These are phyloP conservation scores for Kodamaea nitidulidarum DNA, from an alignment of 805 yeast species.

Conservation along the genomic window DNA sequence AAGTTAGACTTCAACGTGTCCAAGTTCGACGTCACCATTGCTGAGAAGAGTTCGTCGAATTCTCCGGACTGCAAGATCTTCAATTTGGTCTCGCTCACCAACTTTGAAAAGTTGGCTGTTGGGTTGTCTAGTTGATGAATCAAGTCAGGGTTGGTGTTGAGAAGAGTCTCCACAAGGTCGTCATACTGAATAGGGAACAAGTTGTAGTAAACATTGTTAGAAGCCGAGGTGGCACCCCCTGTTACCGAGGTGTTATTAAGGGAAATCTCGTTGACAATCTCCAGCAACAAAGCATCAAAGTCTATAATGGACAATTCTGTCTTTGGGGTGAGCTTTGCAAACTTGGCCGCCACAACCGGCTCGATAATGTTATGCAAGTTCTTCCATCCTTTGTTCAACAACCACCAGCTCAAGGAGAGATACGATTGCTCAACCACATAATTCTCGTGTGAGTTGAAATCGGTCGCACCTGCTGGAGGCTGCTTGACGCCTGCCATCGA, in stretches of 20 bases:
- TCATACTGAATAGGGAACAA: conserved; percentile 38
- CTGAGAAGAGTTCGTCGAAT: conserved; percentile 27
- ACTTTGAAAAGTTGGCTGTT: conserved; percentile 34
- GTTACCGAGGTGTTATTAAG: conserved; percentile 4
- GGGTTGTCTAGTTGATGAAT: conserved; percentile 33
- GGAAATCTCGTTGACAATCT: conserved; percentile 13
- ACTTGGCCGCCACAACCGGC: conserved; percentile 53
- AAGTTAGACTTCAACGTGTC: conserved; percentile 35
- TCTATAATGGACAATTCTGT: conserved; percentile 64
- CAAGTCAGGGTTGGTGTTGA: conserved; percentile 43
- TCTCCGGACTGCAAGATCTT: conserved; percentile 28
- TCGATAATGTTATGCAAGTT: conserved; percentile 52
- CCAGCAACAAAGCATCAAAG: conserved; percentile 40
- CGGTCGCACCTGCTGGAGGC: conserved; percentile 9
- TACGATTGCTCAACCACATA: conserved; percentile 75
- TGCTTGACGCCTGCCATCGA: conserved; percentile 51
- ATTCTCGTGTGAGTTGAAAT: conserved; percentile 31
- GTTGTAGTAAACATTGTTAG: conserved; percentile 8
- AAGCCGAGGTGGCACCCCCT: conserved; percentile 7
- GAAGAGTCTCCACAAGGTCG: conserved; percentile 43
- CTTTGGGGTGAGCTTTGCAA: conserved; percentile 64
- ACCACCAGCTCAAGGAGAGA: conserved; percentile 89
- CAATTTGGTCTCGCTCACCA: conserved; percentile 44
- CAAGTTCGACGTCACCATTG: conserved; percentile 31
- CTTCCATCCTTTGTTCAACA: conserved; percentile 81